Percentiles rank a stretch among this genome's conserved stretches.
Conservation (phyloP, 2,329 filamentous ascomycete species). For the Claviceps sp. region DNA sequence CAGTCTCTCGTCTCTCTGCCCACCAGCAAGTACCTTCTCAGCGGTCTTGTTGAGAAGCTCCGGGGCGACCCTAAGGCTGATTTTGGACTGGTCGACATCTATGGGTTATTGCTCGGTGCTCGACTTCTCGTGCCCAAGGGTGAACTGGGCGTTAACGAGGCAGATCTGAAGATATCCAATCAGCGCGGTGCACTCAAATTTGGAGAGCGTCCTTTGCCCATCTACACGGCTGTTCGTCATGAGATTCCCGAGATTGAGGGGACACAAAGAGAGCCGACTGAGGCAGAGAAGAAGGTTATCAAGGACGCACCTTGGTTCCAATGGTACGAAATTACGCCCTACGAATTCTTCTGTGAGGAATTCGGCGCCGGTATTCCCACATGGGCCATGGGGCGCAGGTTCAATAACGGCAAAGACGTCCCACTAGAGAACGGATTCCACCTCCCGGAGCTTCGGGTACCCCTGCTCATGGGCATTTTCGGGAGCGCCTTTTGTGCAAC, state of each 20-base stretch:
- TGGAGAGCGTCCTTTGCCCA: conserved; percentile 76
- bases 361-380: conserved; percentile 84
- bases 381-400: conserved; percentile 80
- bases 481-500: conserved; percentile 95
- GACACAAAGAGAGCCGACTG: conserved; percentile 13
- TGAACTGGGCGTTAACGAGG: conserved; percentile 57
- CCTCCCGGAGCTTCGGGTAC: conserved; percentile 71
- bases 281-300: conserved; percentile 29
- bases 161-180: conserved; percentile 82
- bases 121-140: conserved; percentile 72
- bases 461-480: conserved; percentile 85
- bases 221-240: conserved; percentile 90
- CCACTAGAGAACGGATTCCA: conserved; percentile 49
- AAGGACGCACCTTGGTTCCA: conserved; percentile 81
- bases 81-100: conserved; percentile 87
- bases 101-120: conserved; percentile 74
- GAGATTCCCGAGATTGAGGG: conserved; percentile 60
- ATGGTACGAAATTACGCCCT: conserved; percentile 93
- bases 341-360: conserved; percentile 92
- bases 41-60: conserved; percentile 81
- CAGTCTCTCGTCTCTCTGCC: conserved; percentile 72
- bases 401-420: conserved; percentile 48
- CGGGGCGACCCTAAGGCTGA: conserved; percentile 57
- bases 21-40: conserved; percentile 83
- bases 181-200: conserved; percentile 64